These are phyloP conservation scores for Talaromyces thailandensis DNA, from an alignment of 495 filamentous ascomycete genomes.

Conservation along the genomic window DNA sequence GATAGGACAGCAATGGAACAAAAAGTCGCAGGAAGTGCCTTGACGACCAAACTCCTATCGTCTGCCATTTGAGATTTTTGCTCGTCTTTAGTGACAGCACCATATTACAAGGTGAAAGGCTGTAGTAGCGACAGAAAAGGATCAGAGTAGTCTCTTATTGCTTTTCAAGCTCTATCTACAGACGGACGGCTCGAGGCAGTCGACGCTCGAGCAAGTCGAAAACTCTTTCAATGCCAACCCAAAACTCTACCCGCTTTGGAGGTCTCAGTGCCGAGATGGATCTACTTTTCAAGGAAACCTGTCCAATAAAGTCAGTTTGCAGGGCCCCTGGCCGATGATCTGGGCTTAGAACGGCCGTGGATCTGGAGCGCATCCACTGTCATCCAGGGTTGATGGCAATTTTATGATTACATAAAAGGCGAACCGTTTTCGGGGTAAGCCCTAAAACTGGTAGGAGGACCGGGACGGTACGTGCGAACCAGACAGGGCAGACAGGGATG, in stretches of 20 bases:
- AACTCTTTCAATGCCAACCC: background rate
- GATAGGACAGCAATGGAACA: constrained; percentile 24
- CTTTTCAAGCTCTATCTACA: background rate
- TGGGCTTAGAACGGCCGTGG: background rate
- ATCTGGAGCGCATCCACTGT: too few species aligned
- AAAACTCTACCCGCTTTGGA: background rate
- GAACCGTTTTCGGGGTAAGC: background rate
- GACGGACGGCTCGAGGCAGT: background rate
- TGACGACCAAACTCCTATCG: constrained; percentile 22
- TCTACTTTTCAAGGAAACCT: background rate
- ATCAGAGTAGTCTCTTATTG: background rate
- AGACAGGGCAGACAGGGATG: background rate
- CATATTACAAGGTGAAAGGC: background rate
- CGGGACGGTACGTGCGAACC: background rate
- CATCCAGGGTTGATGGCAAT: background rate
- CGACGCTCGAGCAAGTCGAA: background rate
- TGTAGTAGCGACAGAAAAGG: background rate
- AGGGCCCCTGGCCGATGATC: background rate
- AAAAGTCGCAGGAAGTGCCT: constrained; percentile 28
- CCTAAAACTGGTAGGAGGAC: background rate
- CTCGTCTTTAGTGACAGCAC: background rate
- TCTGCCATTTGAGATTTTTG: background rate
- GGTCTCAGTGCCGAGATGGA: background rate
- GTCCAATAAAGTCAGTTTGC: background rate
- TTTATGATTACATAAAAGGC: background rate